Conservation (phyloP, 441 rosid genomes). For the Syzygium syzygioides region DNA sequence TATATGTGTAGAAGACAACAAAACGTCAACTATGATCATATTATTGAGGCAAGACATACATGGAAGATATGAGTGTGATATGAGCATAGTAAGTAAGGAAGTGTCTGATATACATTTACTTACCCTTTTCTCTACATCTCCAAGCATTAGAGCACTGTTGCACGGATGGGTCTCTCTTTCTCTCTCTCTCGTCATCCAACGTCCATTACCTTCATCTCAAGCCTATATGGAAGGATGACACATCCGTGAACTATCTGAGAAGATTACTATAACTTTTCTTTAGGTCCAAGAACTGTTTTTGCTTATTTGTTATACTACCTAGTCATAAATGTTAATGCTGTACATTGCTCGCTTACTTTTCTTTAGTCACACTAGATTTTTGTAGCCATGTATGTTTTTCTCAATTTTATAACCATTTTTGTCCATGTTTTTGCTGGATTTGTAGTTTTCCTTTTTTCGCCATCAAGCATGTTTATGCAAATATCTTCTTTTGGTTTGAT, state of each 20-base stretch:
- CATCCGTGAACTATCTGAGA: neutral
- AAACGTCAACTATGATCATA: neutral
- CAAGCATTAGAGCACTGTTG: neutral
- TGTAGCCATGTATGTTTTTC: neutral
- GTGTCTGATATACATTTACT: neutral
- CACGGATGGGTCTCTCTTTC: neutral
- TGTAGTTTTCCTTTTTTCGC: neutral
- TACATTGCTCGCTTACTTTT: neutral
- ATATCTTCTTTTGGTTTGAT: neutral
- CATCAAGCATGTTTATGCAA: neutral
- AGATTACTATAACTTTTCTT: neutral
- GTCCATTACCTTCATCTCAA: neutral
- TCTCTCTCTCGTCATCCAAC: neutral
- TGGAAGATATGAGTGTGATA: neutral
- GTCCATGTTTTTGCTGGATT: neutral
- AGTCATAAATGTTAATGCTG: neutral
- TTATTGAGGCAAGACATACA: neutral
- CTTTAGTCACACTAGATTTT: neutral
- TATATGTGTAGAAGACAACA: neutral
- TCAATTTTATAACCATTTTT: neutral
- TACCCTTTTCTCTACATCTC: neutral
- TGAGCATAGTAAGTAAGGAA: neutral
- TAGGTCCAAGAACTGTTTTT: neutral
- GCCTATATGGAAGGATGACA: neutral
- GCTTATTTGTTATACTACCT: neutral